These are phyloP conservation scores for Boletellus sp. DNA, from an alignment of 768 basidiomycete genomes.

Conservation along the genomic window DNA sequence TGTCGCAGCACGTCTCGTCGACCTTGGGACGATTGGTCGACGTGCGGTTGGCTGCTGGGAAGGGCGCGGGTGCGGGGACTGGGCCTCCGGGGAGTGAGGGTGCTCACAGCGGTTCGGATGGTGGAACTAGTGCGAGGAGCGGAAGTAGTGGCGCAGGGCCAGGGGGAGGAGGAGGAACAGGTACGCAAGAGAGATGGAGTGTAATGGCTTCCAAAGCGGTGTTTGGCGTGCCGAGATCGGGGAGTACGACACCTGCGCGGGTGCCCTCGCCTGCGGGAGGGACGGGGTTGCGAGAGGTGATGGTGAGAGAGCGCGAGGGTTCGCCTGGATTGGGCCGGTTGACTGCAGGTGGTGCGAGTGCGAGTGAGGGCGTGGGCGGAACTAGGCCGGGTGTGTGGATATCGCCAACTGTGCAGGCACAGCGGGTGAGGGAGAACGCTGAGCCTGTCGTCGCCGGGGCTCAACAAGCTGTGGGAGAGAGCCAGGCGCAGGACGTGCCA, in stretches of 20 bases:
- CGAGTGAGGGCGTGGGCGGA: neutral
- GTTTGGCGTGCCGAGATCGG: slow-evolving; percentile 1
- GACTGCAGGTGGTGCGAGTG: neutral
- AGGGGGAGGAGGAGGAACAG: neutral
- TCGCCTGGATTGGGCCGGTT: slow-evolving; percentile 9
- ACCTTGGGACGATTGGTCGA: slow-evolving; percentile 62
- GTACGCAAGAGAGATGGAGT: slow-evolving; percentile 15
- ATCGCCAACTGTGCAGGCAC: slow-evolving; percentile 18
- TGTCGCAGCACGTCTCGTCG: slow-evolving; percentile 47
- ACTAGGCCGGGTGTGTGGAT: slow-evolving; percentile 15
- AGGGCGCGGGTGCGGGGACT: slow-evolving; percentile 7
- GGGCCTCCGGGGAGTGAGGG: neutral
- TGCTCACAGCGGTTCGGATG: neutral
- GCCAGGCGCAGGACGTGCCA: slow-evolving; percentile 35
- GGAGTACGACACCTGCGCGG: slow-evolving; percentile 10
- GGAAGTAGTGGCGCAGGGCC: neutral
- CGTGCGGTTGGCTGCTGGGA: slow-evolving; percentile 35
- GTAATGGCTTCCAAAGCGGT: slow-evolving; percentile 13
- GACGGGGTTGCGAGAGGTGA: neutral
- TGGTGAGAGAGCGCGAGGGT: slow-evolving; percentile 1
- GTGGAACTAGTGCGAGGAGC: neutral
- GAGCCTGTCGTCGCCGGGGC: neutral
- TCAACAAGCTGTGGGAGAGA: neutral
- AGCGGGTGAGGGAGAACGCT: slow-evolving; percentile 6
- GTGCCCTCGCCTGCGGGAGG: slow-evolving; percentile 18